phyloP scores from a whole-genome alignment of 805 yeast genomes.

The Teunomyces atbi region DNA sequence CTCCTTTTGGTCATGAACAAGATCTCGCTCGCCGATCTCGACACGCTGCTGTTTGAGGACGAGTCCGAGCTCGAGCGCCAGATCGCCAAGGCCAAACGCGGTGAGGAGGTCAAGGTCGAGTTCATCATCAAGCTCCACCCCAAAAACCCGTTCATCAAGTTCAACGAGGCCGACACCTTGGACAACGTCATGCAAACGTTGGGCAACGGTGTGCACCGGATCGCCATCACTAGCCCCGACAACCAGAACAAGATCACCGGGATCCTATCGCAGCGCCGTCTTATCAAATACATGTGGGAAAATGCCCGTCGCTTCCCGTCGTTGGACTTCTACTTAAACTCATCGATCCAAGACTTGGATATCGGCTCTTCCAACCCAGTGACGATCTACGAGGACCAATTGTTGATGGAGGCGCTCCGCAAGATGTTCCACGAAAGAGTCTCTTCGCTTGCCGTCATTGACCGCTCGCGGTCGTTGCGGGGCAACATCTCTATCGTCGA shows the following conservation, averaged over 20 bases:
- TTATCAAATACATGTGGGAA: conserved; percentile 85
- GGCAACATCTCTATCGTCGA: conserved; percentile 96
- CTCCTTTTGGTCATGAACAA: conserved; percentile 81
- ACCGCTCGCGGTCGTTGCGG: conserved; percentile 65
- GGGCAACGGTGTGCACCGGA: conserved; percentile 95
- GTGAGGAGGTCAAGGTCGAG: conserved; percentile 88
- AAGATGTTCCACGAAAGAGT: conserved; percentile 83
- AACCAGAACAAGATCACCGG: conserved; percentile 61
- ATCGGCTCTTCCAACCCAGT: conserved; percentile 74
- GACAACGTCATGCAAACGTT: conserved; percentile 77
- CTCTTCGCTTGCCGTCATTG: conserved; percentile 91
- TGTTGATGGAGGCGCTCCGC: conserved; percentile 79
- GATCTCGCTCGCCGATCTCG: conserved; percentile 39
- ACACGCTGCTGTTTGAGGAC: conserved; percentile 24
- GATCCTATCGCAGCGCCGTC: conserved; percentile 84
- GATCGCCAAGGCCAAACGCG: conserved; percentile 68
- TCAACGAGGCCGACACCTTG: conserved; percentile 66
- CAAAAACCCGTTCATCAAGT: conserved; percentile 82
- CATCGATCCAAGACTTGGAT: conserved; percentile 66
- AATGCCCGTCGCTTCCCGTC: conserved; percentile 84
- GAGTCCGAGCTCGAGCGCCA: conserved; percentile 34
- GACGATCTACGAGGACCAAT: conserved; percentile 82
- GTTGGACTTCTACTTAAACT: conserved; percentile 70
- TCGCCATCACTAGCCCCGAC: conserved; percentile 66
- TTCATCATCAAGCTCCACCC: conserved; percentile 83